Percentiles rank a stretch among this genome's conserved stretches.
Conservation (phyloP, 768 basidiomycete species). For the Boletellus sp. region DNA sequence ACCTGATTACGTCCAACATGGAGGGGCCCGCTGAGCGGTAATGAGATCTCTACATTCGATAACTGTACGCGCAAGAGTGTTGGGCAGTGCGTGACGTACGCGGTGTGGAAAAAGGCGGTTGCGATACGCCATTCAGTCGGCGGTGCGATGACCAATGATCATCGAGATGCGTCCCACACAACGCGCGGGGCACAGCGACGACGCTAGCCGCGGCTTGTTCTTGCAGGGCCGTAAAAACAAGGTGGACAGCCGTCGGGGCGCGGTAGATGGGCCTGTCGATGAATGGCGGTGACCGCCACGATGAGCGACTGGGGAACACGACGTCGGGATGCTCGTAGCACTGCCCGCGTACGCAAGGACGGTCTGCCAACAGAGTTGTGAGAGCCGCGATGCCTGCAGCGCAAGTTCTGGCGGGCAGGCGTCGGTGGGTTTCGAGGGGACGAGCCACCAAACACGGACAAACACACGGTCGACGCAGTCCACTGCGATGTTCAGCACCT, state of each 20-base stretch:
- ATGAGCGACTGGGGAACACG: too few species aligned
- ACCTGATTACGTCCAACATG: conserved; percentile 12
- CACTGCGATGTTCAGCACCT: conserved; percentile 36
- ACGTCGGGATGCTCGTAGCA: too few species aligned
- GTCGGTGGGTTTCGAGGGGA: too few species aligned
- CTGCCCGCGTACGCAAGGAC: too few species aligned
- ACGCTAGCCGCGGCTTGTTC: not conserved
- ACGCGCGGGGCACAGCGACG: too few species aligned
- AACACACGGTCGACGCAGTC: conserved; percentile 17
- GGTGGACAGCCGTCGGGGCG: not conserved
- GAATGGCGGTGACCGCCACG: not conserved
- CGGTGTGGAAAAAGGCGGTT: not conserved
- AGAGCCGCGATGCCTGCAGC: too few species aligned
- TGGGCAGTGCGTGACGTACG: conserved; percentile 12
- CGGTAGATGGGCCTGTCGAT: too few species aligned
- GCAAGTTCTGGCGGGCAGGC: too few species aligned
- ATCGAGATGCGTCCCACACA: not conserved
- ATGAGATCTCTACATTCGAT: conserved; percentile 8
- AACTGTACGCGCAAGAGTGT: conserved; percentile 12
- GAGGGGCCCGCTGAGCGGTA: conserved; percentile 11
- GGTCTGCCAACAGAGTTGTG: too few species aligned
- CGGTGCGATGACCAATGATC: not conserved
- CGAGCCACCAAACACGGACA: conserved; percentile 15
- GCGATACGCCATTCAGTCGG: conserved; percentile 7
- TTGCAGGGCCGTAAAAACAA: conserved; percentile 1